phyloP scores from a whole-genome alignment of 2,329 filamentous ascomycete species.

The Pezicula rhizophila region DNA sequence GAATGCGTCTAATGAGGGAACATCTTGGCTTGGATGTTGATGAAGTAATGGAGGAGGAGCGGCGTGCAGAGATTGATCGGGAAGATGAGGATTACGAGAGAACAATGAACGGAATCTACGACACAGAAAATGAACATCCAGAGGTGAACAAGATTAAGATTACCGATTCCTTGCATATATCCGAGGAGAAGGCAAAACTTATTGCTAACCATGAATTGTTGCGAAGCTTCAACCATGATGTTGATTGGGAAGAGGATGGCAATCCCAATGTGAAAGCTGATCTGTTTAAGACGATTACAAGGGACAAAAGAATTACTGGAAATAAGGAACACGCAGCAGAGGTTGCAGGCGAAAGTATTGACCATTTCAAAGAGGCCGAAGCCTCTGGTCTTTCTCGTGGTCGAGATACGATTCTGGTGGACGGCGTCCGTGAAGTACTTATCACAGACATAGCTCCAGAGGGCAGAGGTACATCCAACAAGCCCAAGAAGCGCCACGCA shows the following conservation, averaged over 20 bases:
- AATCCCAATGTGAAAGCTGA: conserved; percentile 37
- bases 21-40: conserved; percentile 95
- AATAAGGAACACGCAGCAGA: conserved; percentile 65
- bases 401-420: conserved; percentile 65
- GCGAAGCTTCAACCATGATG: conserved; percentile 71
- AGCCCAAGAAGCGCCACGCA: conserved; percentile 40
- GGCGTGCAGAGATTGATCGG: conserved; percentile 58
- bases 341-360: conserved; percentile 69
- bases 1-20: conserved; percentile 91
- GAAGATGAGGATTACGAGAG: conserved; percentile 44
- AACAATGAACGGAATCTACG: conserved; percentile 59
- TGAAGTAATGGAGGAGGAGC: conserved; percentile 75
- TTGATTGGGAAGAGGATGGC: conserved; percentile 36
- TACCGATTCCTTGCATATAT: conserved; percentile 20
- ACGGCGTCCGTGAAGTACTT: conserved; percentile 66
- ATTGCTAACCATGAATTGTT: conserved; percentile 43
- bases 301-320: conserved; percentile 51
- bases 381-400: conserved; percentile 54
- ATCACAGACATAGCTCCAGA: conserved; percentile 57
- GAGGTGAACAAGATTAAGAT: background rate
- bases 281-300: conserved; percentile 24
- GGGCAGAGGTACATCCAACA: conserved; percentile 52
- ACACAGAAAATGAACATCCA: conserved; percentile 9
- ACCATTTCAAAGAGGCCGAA: conserved; percentile 66
- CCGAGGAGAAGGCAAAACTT: conserved; percentile 49